These are phyloP conservation scores for Mycosphaerella sp. DNA, from an alignment of 2,329 filamentous ascomycete species.

Conservation along the genomic window DNA sequence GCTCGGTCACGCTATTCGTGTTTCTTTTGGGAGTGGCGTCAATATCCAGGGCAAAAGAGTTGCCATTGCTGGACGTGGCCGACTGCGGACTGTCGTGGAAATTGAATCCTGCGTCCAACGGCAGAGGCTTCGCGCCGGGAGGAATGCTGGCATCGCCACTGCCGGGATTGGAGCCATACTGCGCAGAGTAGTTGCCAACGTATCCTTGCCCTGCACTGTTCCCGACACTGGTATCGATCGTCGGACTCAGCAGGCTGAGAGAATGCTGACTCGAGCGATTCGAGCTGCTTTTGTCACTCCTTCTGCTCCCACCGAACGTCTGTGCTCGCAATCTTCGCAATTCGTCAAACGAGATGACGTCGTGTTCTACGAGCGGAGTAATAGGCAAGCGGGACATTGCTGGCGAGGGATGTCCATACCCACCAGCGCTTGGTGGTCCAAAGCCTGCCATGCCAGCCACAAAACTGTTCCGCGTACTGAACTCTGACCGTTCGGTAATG, in stretches of 20 bases:
- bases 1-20: conserved; percentile 8
- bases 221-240: conserved; percentile 8
- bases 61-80: conserved; percentile 14
- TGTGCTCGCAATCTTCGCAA: conserved; percentile 42
- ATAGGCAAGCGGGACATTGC: conserved; percentile 58
- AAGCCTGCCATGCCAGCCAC: conserved; percentile 56
- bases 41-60: conserved; percentile 17
- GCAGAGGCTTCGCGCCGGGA: conserved; percentile 6
- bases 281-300: conserved; percentile 15
- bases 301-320: conserved; percentile 47
- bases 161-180: conserved; percentile 22
- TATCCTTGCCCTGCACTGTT: conserved; percentile 3
- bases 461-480: conserved; percentile 87
- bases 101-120: conserved; percentile 5
- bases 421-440: conserved; percentile 43
- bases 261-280: conserved; percentile 22
- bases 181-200: conserved; percentile 24
- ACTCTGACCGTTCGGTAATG: conserved; percentile 93
- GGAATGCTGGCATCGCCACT: conserved; percentile 20
- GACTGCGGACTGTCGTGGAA: conserved; percentile 20
- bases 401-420: conserved; percentile 67
- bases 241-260: conserved; percentile 10
- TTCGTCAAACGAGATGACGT: conserved; percentile 26
- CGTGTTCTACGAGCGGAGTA: conserved; percentile 24
- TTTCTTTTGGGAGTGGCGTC: conserved; percentile 22